Evolutionary conservation across 495 filamentous ascomycete species (phyloP).

Genomic region (Echria macrotheca): DNA sequence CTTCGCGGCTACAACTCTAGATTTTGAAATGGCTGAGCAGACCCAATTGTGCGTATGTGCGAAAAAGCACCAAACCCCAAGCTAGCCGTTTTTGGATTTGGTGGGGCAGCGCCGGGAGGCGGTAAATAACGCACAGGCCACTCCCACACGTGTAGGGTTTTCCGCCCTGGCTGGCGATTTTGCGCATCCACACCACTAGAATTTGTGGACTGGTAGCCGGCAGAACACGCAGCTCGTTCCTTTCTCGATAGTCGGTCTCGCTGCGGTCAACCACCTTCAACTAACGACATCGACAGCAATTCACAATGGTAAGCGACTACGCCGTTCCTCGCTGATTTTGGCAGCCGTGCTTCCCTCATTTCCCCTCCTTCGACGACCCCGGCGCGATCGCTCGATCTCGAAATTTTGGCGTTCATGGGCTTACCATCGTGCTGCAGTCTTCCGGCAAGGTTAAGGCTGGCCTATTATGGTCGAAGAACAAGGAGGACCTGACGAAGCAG

Average conservation of each 20-base stretch:
- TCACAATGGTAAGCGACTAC: conserved; percentile 27
- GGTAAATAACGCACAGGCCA: conserved; percentile 19
- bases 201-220: conserved; percentile 25
- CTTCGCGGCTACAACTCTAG: conserved; percentile 29
- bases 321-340: background rate
- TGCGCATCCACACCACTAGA: conserved; percentile 32
- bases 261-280: conserved; percentile 28
- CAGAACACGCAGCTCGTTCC: conserved; percentile 23
- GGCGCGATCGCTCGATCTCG: conserved; percentile 2
- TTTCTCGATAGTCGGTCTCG: conserved; percentile 24
- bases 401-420: conserved; percentile 15
- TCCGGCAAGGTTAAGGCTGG: conserved; percentile 87
- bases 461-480: conserved; percentile 97
- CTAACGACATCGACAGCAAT: conserved; percentile 30
- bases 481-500: conserved; percentile 90
- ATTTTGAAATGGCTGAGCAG: conserved; percentile 31
- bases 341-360: background rate
- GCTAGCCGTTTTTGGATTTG: conserved; percentile 28
- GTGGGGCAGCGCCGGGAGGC: conserved; percentile 10
- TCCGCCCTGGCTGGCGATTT: conserved; percentile 30
- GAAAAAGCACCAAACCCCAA: conserved; percentile 32
- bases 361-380: conserved; percentile 7
- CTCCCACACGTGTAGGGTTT: conserved; percentile 26
- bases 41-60: conserved; percentile 31
- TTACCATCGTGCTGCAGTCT: conserved; percentile 54